These are phyloP conservation scores for Cladobotryum protrusum DNA, from an alignment of 2,329 filamentous ascomycete genomes.

Conservation along the genomic window DNA sequence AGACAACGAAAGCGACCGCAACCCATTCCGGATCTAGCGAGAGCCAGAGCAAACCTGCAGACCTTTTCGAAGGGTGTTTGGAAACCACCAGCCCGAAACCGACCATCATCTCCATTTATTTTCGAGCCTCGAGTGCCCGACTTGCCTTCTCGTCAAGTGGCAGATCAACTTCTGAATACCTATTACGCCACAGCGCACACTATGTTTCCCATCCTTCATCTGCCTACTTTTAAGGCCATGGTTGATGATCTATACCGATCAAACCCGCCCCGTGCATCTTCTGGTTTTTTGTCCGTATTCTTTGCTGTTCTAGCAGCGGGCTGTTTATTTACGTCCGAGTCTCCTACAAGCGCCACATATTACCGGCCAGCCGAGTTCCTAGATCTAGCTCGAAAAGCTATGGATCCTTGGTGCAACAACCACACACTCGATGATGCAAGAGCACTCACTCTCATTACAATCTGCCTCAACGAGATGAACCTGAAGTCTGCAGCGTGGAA, in stretches of 20 bases:
- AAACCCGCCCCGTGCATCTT: constrained; percentile 49
- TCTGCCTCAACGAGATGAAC: constrained; percentile 82
- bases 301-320: constrained; percentile 81
- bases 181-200: constrained; percentile 75
- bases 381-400: constrained; percentile 60
- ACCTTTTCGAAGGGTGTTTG: constrained; percentile 72
- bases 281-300: constrained; percentile 72
- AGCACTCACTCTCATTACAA: constrained; percentile 63
- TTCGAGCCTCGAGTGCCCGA: constrained; percentile 53
- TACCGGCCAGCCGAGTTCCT: constrained; percentile 57
- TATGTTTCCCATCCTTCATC: constrained; percentile 80
- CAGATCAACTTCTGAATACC: constrained; percentile 65
- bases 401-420: constrained; percentile 78
- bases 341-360: constrained; percentile 45
- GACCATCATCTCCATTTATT: constrained; percentile 41
- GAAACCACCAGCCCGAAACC: constrained; percentile 66
- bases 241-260: constrained; percentile 73
- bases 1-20: constrained; percentile 56
- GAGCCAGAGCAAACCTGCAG: constrained; percentile 66
- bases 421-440: constrained; percentile 71
- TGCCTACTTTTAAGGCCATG: constrained; percentile 71
- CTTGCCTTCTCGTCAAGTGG: constrained; percentile 62
- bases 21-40: constrained; percentile 61
- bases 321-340: constrained; percentile 60
- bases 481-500: constrained; percentile 78